Base-by-base conservation (phyloP, 2,329 filamentous ascomycete genomes). In the Pseudocercospora crystallina region DNA sequence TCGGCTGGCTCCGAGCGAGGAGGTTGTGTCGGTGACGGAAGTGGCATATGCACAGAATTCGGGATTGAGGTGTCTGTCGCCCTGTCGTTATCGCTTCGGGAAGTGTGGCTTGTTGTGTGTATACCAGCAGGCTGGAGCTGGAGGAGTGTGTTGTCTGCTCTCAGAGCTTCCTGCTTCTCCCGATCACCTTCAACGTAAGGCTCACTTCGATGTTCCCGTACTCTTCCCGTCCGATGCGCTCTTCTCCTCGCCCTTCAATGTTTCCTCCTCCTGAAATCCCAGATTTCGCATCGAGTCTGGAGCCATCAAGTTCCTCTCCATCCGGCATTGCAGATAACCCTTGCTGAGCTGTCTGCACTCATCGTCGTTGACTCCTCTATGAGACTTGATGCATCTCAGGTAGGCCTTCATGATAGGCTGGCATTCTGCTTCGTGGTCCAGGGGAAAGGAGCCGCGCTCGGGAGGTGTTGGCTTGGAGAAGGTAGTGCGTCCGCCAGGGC, bases 231-330 rank as follows among this genome's bases (percentile, higher is more conserved):
- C 34, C 34, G 13, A 12, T 47, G 32, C 43, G 36, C 39, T 48
- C 44, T 36, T 39, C 14, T 15, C 32, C n/a, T 11, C 32, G 9
- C 29, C 42, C 14, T 35, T 43, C 31, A 20, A 29, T 15, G 36
- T 42, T 17, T 38, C 38, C 33, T 49, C 38, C 32, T 54, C 53
- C 20, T 56, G 53, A 31, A 95, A 94, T 0, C 94, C 94, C 35
- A 99, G 76, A 66, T 99, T 99, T 71, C 88, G 90, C 72, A 97
- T 94, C 53, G 95, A 89, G 66, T 99, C 94, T 61, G 82, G 89
- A 7, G 91, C 91, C 94, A 99, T 99, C 30, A 99, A 76, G 67
- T 97, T 96, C 90, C 85, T 83, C 62, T 97, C 92, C 94, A 99
- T 99, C 42, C 94, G 84, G 71, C 94, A 99, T 43, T 83, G 77